Evolutionary conservation across 2,329 filamentous ascomycete genomes (phyloP).

Genomic region (Metarhizium album): DNA sequence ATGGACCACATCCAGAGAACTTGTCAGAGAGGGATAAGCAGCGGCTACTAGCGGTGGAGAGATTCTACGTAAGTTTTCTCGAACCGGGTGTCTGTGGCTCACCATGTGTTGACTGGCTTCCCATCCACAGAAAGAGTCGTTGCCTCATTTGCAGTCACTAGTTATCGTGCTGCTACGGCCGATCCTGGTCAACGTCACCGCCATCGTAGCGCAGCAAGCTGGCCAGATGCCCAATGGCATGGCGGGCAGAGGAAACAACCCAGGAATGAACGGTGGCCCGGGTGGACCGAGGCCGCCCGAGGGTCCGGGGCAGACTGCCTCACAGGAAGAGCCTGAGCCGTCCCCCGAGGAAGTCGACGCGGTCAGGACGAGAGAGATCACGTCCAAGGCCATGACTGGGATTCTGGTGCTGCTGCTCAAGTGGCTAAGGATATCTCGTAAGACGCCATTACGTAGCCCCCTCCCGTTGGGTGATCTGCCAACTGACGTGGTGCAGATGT

Average conservation of each 20-base stretch:
- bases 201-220: slow-evolving; percentile 57
- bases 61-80: slow-evolving; percentile 67
- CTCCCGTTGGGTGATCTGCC: neutral
- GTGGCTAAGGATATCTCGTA: slow-evolving; percentile 93
- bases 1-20: slow-evolving; percentile 36
- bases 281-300: slow-evolving; percentile 20
- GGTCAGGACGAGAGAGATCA: slow-evolving; percentile 73
- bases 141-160: slow-evolving; percentile 83
- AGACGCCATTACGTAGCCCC: slow-evolving; percentile 23
- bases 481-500: slow-evolving; percentile 49
- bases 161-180: slow-evolving; percentile 89
- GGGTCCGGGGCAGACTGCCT: slow-evolving; percentile 20
- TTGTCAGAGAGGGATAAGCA: slow-evolving; percentile 46
- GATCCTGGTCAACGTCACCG: slow-evolving; percentile 76
- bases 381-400: slow-evolving; percentile 83
- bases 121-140: slow-evolving; percentile 48
- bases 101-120: neutral
- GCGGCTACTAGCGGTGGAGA: slow-evolving; percentile 63
- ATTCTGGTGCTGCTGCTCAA: slow-evolving; percentile 81
- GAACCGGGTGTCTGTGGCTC: neutral
- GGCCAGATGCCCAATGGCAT: slow-evolving; percentile 34
- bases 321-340: slow-evolving; percentile 33
- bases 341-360: slow-evolving; percentile 71
- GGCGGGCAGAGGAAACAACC: slow-evolving; percentile 24
- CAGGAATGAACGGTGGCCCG: slow-evolving; percentile 30